Percentiles rank a stretch among this genome's conserved stretches.
Conservation (phyloP, 2,329 filamentous ascomycete species). For the Scorias spongiosa region DNA sequence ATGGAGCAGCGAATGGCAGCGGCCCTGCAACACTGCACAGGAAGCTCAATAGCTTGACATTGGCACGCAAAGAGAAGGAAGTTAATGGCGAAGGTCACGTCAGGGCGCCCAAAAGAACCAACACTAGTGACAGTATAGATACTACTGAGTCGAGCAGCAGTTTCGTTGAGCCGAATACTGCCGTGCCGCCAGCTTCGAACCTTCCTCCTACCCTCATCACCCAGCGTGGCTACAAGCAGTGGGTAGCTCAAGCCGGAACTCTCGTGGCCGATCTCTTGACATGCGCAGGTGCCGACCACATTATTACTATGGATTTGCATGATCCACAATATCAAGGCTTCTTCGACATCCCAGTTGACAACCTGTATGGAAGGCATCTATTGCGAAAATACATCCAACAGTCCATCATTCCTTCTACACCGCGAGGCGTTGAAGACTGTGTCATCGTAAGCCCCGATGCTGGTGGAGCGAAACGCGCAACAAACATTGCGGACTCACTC, state of each 20-base stretch:
- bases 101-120: slow-evolving; percentile 7
- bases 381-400: slow-evolving; percentile 57
- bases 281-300: slow-evolving; percentile 88
- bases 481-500: slow-evolving; percentile 82
- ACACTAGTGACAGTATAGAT: slow-evolving; percentile 17
- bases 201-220: slow-evolving; percentile 47
- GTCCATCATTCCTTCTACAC: slow-evolving; percentile 68
- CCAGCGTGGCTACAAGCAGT: slow-evolving; percentile 91
- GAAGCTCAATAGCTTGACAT: slow-evolving; percentile 53
- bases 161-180: neutral
- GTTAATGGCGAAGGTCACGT: slow-evolving; percentile 11
- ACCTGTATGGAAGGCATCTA: slow-evolving; percentile 73
- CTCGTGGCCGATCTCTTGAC: slow-evolving; percentile 87
- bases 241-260: slow-evolving; percentile 94
- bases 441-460: slow-evolving; percentile 95
- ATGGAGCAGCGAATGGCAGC: slow-evolving; percentile 33
- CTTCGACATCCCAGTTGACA: slow-evolving; percentile 97
- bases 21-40: slow-evolving; percentile 57
- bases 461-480: slow-evolving; percentile 89
- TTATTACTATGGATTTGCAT: slow-evolving; percentile 94
- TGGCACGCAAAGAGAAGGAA: slow-evolving; percentile 44
- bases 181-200: neutral
- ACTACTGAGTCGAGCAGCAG: slow-evolving; percentile 14
- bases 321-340: slow-evolving; percentile 97
- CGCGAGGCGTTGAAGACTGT: slow-evolving; percentile 35